Evolutionary conservation across 78 protist genomes (phyloP).

Genomic region (Thecamonas trahens): DNA sequence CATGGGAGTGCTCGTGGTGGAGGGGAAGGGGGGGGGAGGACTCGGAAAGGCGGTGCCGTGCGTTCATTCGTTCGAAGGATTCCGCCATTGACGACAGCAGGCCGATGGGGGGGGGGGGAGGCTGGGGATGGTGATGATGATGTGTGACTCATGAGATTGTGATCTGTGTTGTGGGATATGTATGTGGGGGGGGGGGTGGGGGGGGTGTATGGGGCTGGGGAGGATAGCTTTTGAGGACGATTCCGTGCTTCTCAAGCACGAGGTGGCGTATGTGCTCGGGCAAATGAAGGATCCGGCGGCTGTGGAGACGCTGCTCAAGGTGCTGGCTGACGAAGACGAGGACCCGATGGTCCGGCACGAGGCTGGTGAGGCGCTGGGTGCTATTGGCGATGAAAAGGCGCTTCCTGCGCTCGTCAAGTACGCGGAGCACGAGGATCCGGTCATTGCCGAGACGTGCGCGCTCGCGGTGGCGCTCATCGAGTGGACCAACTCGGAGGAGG

Average conservation of each 20-base stretch:
- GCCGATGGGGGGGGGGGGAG: too few species aligned
- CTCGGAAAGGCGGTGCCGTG: too few species aligned
- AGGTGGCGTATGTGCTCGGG: conserved; percentile 41
- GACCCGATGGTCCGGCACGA: conserved; percentile 28
- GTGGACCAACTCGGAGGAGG: background rate
- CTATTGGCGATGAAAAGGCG: conserved; percentile 2
- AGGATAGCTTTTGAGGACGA: conserved; percentile 26
- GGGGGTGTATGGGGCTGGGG: too few species aligned
- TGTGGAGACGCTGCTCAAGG: background rate
- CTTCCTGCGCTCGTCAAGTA: background rate
- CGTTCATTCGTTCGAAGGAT: too few species aligned
- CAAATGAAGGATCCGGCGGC: conserved; percentile 30
- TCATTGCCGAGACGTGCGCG: conserved; percentile 35
- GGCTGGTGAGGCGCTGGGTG: conserved; percentile 53
- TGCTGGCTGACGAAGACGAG: conserved; percentile 21
- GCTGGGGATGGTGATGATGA: too few species aligned
- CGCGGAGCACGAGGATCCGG: background rate
- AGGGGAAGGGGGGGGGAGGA: too few species aligned
- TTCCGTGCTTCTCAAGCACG: conserved; percentile 53
- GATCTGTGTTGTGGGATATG: too few species aligned
- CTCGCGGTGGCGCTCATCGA: conserved; percentile 8
- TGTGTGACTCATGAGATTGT: too few species aligned
- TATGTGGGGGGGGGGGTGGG: too few species aligned
- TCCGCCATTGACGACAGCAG: too few species aligned
- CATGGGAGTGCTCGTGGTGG: too few species aligned